phyloP scores from a whole-genome alignment of 1,284 basidiomycete genomes.

The Irpex rosettiformis region DNA sequence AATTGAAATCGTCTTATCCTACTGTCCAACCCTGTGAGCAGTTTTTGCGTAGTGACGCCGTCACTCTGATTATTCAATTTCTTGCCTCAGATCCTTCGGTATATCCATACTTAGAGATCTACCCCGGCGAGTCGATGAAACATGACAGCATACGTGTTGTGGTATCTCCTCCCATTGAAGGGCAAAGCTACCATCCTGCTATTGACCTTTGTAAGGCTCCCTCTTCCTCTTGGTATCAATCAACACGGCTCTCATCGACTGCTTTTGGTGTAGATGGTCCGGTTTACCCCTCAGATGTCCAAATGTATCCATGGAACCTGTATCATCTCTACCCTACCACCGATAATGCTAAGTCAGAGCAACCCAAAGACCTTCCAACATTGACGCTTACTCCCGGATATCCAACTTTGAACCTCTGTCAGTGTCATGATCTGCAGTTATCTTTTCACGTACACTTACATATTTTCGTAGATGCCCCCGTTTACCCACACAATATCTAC shows the following conservation, averaged over 20 bases:
- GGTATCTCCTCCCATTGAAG: not conserved
- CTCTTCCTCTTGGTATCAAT: not conserved
- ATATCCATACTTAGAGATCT: conserved; percentile 29
- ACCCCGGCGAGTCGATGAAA: conserved; percentile 12
- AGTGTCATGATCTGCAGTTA: not conserved
- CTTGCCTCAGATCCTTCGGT: conserved; percentile 18
- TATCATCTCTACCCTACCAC: conserved; percentile 13
- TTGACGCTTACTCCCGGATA: conserved; percentile 6
- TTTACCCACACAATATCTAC: conserved; percentile 18
- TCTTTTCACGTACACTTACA: not conserved
- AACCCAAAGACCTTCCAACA: not conserved
- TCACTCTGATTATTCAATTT: not conserved
- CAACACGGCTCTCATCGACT: not conserved
- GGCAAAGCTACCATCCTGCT: conserved; percentile 19
- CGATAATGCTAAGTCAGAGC: not conserved
- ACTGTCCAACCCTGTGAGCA: conserved; percentile 3
- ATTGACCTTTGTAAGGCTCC: conserved; percentile 22
- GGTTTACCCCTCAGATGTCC: conserved; percentile 28
- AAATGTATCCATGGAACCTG: conserved; percentile 22
- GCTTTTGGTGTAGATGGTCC: conserved; percentile 9
- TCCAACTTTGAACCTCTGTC: conserved; percentile 15
- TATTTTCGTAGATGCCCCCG: conserved; percentile 28
- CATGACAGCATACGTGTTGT: not conserved
- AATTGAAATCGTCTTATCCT: conserved; percentile 6
- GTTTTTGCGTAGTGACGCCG: no score